phyloP scores from a whole-genome alignment of 2,329 filamentous ascomycete species.

The Xylariaceae sp. region DNA sequence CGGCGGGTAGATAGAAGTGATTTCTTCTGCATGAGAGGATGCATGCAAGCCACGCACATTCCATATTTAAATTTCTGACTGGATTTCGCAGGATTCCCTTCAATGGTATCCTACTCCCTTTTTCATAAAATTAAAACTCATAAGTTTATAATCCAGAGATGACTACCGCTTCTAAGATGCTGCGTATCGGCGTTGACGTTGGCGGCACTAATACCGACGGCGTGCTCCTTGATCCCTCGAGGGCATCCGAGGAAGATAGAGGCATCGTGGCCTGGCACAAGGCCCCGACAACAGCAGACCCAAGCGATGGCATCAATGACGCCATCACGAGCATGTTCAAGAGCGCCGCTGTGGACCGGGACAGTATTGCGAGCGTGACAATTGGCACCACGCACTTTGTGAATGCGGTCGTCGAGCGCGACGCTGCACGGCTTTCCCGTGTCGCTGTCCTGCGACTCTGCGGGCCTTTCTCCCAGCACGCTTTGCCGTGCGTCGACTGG shows the following conservation, averaged over 20 bases:
- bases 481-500: conserved; percentile 51
- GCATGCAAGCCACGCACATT: too few species aligned
- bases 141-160: too few species aligned
- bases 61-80: too few species aligned
- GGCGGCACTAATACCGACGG: conserved; percentile 52
- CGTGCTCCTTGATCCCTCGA: conserved; percentile 44
- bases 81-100: too few species aligned
- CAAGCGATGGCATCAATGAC: conserved; percentile 43
- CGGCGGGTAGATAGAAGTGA: too few species aligned
- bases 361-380: conserved; percentile 44
- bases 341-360: conserved; percentile 23
- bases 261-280: conserved; percentile 50
- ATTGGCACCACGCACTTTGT: conserved; percentile 57
- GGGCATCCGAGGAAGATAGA: conserved; percentile 32
- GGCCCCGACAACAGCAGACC: conserved; percentile 44
- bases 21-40: too few species aligned
- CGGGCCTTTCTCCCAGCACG: conserved; percentile 49
- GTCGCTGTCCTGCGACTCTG: conserved; percentile 54
- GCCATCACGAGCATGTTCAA: conserved; percentile 42
- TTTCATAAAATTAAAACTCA: too few species aligned
- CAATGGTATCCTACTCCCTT: too few species aligned
- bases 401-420: conserved; percentile 54
- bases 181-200: conserved; percentile 31
- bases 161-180: conserved; percentile 11
- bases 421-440: conserved; percentile 42